These are phyloP conservation scores for Marchantia paleacea DNA, from an alignment of 225 moss, liverwort and hornwort species.

Conservation along the genomic window DNA sequence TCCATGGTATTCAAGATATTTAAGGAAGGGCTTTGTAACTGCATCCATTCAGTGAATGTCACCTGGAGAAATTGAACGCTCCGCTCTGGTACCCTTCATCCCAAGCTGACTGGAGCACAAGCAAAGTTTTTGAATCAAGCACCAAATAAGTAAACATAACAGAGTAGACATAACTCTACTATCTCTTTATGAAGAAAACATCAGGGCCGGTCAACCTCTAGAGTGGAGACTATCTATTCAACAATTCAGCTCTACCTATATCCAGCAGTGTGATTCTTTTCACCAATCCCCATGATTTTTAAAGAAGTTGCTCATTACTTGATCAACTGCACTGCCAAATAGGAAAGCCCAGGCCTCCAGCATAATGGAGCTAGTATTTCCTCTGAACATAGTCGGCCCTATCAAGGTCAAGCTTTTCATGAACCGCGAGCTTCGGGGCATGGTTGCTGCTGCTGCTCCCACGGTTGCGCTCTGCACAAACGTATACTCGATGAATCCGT, in stretches of 20 bases:
- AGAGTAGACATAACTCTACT: neutral
- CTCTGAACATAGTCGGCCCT: slow-evolving; percentile 57
- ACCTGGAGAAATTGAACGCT: slow-evolving; percentile 68
- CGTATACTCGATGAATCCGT: neutral
- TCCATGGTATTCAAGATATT: too few relatives aligned
- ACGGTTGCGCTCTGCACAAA: slow-evolving; percentile 52
- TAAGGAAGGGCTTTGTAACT: too few relatives aligned
- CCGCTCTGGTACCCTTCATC: slow-evolving; percentile 49
- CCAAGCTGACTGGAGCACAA: slow-evolving; percentile 41
- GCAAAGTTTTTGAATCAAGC: neutral
- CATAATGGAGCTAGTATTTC: slow-evolving; percentile 44
- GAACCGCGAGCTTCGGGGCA: slow-evolving; percentile 32
- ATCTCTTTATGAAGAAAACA: neutral
- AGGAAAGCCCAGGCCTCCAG: slow-evolving; percentile 58
- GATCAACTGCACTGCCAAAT: slow-evolving; percentile 43
- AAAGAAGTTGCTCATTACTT: slow-evolving; percentile 25
- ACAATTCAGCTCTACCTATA: neutral
- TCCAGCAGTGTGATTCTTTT: neutral
- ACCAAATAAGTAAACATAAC: neutral
- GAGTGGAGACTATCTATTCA: neutral
- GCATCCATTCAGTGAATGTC: slow-evolving; percentile 9
- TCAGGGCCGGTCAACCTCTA: neutral
- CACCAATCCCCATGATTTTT: neutral
- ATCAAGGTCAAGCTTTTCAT: slow-evolving; percentile 63
- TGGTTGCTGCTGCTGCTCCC: slow-evolving; percentile 56